Evolutionary conservation across 2,329 filamentous ascomycete species (phyloP).

Genomic region (Aspergillus alliaceus): DNA sequence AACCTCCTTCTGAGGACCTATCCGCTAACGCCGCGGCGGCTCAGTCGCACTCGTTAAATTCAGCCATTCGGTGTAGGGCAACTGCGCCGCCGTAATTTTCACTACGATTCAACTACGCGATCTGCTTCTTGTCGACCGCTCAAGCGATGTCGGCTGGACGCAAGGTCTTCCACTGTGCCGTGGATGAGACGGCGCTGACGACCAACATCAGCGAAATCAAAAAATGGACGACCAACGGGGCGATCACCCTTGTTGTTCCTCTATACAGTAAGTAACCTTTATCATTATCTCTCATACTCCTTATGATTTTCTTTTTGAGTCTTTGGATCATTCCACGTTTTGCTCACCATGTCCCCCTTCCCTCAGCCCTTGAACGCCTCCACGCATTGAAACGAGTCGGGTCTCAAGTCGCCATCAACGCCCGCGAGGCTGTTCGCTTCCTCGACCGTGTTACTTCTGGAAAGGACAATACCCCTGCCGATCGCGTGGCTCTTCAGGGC

Average conservation of each 20-base stretch:
- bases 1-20: conserved; percentile 27
- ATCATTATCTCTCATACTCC: not conserved
- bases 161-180: conserved; percentile 53
- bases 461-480: conserved; percentile 43
- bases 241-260: conserved; percentile 52
- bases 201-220: conserved; percentile 55
- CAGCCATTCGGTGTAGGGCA: conserved; percentile 32
- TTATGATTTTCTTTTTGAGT: not conserved
- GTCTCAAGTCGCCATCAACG: conserved; percentile 50
- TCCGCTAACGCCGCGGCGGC: conserved; percentile 22
- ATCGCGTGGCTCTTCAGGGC: conserved; percentile 48
- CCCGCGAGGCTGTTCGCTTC: conserved; percentile 53
- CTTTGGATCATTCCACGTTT: conserved; percentile 4
- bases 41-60: conserved; percentile 33
- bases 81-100: conserved; percentile 13
- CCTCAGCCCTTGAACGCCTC: conserved; percentile 47
- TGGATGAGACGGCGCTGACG: conserved; percentile 54
- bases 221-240: conserved; percentile 51
- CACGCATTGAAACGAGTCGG: conserved; percentile 46
- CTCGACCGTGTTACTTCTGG: conserved; percentile 52
- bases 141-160: conserved; percentile 41
- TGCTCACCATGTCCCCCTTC: conserved; percentile 11
- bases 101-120: conserved; percentile 14
- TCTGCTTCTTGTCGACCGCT: conserved; percentile 24
- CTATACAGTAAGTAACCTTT: conserved; percentile 47